Base-by-base conservation (phyloP, 1,284 basidiomycete genomes). In the Ceratobasidium sp. region DNA sequence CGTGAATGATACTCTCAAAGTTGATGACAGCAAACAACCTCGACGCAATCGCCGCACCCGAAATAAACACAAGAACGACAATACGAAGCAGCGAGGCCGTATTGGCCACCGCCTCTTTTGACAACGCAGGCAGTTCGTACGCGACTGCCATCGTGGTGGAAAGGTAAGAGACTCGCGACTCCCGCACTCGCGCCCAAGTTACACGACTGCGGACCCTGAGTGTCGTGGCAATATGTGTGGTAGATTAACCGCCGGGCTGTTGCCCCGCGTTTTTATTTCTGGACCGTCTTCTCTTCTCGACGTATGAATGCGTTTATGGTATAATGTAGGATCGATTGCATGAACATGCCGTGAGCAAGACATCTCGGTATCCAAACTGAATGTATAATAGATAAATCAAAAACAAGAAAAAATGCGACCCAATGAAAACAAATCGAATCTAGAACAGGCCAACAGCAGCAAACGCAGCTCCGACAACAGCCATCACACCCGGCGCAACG, bases 1-100 rank as follows among this genome's bases (percentile, higher is more conserved):
- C 97, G 83, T 98, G 97, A 78, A 98, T 98, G 79, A 99, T 96
- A 87, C 93, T 96, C 84, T 99, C 97, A 80, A 98, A 97, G 76
- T 98, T 94, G 76, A 99, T 86, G 77, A 99, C 97, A 75, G 97
- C 96, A 80, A 99, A 99, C 77, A 99, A 86, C 80, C 97, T 90
- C 73, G 95, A 97, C 43, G 96, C 91, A 78, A 99, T 92, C 46
- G 97, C 97, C 74, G 97, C 96, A 72, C 88, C 93, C 73, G 93
- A 94, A 78, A 97, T 96, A 78, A 96, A 86, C 18, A 88, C 86
- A 72, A 98, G 88, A 32, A 95, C 91, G 76, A 96, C 85, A 75
- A 96, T 93, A 74, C 93, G 89, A 75, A 98, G 83, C 76, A 97
- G 85, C 70, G 92, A 94, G 71, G 90, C 87, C 21, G 92, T 90